Evolutionary conservation across 257 asterid species (phyloP).

Genomic region (Mentha longifolia): DNA sequence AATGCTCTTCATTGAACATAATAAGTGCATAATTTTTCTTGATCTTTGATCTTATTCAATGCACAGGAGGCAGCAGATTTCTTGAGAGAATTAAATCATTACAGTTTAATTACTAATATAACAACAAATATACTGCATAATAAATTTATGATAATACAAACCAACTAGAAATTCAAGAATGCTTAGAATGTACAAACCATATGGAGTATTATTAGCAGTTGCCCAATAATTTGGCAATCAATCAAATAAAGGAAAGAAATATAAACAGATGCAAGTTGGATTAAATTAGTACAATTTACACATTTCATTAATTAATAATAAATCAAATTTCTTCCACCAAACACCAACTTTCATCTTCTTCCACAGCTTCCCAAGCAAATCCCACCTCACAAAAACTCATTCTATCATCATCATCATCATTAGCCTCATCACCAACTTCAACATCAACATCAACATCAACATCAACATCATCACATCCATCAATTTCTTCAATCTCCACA

Average conservation of each 20-base stretch:
- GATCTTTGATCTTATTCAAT: background rate
- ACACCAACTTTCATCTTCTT: slow-evolving; percentile 77
- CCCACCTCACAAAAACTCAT: slow-evolving; percentile 51
- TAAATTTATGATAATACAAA: background rate
- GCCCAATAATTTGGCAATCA: slow-evolving; percentile 26
- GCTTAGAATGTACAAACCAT: slow-evolving; percentile 2
- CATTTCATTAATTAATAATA: background rate
- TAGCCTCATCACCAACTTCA: slow-evolving; percentile 9
- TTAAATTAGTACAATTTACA: slow-evolving; percentile 10
- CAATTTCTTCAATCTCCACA: slow-evolving; percentile 29
- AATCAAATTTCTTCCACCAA: slow-evolving; percentile 64
- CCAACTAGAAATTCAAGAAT: slow-evolving; percentile 15
- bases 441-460: too few species aligned
- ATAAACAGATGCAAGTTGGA: slow-evolving; percentile 24
- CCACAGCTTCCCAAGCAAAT: slow-evolving; percentile 36
- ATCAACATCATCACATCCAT: slow-evolving; percentile 13
- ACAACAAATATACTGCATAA: background rate
- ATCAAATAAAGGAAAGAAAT: slow-evolving; percentile 5
- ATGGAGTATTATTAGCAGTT: slow-evolving; percentile 21
- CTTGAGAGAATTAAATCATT: background rate
- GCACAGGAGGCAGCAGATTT: background rate
- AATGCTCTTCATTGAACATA: background rate
- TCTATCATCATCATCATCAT: slow-evolving; percentile 20
- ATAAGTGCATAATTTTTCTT: too few species aligned
- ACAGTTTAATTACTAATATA: background rate